Base-by-base conservation (phyloP, 2,329 filamentous ascomycete species). In the Ophiosphaerella herpotricha region DNA sequence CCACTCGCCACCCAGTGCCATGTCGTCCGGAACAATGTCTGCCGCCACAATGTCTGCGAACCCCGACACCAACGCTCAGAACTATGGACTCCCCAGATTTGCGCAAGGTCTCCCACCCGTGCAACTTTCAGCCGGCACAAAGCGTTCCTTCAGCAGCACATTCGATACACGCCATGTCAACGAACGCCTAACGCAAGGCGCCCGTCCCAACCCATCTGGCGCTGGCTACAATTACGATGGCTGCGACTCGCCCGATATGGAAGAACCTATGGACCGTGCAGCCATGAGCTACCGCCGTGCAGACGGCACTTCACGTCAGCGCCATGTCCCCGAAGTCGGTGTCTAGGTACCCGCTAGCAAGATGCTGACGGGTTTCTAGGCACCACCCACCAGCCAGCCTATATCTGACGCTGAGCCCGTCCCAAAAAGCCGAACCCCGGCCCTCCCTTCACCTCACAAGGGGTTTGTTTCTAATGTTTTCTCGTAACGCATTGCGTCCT, bases 271-370 rank as follows among this genome's bases (percentile, higher is more conserved):
- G 70, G 63, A 74, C 42, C 58, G 67, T 38, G 54, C 65, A 47
- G 65, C 72, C 44, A 78, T 79, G 76, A 74, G 70, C 54, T 80
- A 80, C 56, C 71, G 76, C 36, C 72, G 77, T 33, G 77, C 77
- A 35, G 76, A 79, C 53, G 77, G 77, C 46, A 75, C 73, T 8
- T 67, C 71, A 46, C 67, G 71, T 43, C 70, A 68, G 50, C 66
- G 72, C 45, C 69, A 67, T 35, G 64, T 74, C 11, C 71, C 71
- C 23, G 66, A 70, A 44, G 57, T 71, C n/a, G 61, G 57, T 40
- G 59, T 63, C 36, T 72, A 65, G 51, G 18, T 18, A 12, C 21
- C 5, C 33, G 42, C 47, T 18, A 37, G 34, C 46, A 41, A 39
- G 38, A 41, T 46, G 38, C 43, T 55, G 51, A 57, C 54, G 49